phyloP scores from a whole-genome alignment of 2,329 filamentous ascomycete genomes.

The Penicillium thymicola region DNA sequence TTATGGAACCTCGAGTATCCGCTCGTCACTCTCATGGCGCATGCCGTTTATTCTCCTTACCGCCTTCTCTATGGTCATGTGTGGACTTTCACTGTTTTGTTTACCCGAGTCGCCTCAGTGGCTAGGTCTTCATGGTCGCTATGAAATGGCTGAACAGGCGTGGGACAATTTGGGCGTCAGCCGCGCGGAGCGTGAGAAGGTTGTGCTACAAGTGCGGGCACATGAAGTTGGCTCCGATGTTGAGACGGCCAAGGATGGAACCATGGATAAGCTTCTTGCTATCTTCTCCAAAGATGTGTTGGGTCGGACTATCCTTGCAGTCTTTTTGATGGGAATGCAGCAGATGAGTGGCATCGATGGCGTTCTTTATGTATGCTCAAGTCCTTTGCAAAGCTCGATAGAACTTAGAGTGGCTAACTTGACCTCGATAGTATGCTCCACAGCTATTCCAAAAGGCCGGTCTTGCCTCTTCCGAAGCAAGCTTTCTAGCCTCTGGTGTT shows the following conservation, averaged over 20 bases:
- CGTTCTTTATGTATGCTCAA: slow-evolving; percentile 51
- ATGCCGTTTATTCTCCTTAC: slow-evolving; percentile 54
- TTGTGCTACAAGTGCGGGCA: slow-evolving; percentile 30
- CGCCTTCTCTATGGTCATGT: slow-evolving; percentile 41
- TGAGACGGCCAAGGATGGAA: neutral
- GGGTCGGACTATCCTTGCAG: slow-evolving; percentile 49
- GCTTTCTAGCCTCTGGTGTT: slow-evolving; percentile 60
- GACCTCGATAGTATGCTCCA: slow-evolving; percentile 53
- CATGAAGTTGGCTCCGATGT: slow-evolving; percentile 6
- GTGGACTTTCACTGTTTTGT: slow-evolving; percentile 37
- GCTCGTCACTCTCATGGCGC: slow-evolving; percentile 54
- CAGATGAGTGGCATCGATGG: slow-evolving; percentile 63
- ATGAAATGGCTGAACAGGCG: slow-evolving; percentile 45
- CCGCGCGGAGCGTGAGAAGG: slow-evolving; percentile 48
- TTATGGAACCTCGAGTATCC: slow-evolving; percentile 52
- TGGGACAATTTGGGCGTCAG: slow-evolving; percentile 46
- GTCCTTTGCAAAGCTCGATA: neutral
- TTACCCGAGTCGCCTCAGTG: slow-evolving; percentile 59
- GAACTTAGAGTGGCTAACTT: neutral
- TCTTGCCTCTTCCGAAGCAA: slow-evolving; percentile 51
- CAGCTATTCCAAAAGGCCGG: slow-evolving; percentile 60
- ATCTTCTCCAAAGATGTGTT: slow-evolving; percentile 45
- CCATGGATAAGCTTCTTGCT: slow-evolving; percentile 25
- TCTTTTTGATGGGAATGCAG: slow-evolving; percentile 58
- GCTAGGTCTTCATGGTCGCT: slow-evolving; percentile 50